Base-by-base conservation (phyloP, 768 basidiomycete genomes). In the Butyriboletus loyo region DNA sequence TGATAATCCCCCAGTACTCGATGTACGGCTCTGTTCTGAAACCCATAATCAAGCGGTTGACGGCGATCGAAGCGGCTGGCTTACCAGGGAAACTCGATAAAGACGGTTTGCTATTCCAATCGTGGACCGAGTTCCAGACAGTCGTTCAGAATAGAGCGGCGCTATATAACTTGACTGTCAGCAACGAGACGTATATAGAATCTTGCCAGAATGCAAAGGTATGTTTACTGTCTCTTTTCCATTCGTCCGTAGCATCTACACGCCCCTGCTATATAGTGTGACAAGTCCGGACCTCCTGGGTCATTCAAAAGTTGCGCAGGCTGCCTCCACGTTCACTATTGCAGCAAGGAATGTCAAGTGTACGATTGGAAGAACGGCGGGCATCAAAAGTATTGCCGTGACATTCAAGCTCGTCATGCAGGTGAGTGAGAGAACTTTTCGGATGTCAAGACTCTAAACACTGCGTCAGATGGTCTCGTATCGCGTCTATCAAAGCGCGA, bases 271-370 rank as follows among this genome's bases (percentile, higher is more conserved):
- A 0, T 53, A 27, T 31, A 70, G 68, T 67, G 66, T 15, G 50
- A 51, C 41, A 70, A 54, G 36, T 59, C 61, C 0, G 64, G 61
- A 17, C 64, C 66, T 21, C 49, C 56, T 8, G 64, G 59, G 22
- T 64, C 61, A 25, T 59, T 68, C 39, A 69, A 64, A 38, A 58
- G 53, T 4, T 67, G 68, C 19, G 57, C 57, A 7, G 64, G 66
- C 9, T 67, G 66, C 46, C 63, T 63, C 39, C 61, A 66, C 36
- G 66, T 68, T 22, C 51, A 66, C 42, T 70, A 67, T 36, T 67
- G 66, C 48, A 58, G 64, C 52, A 67, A 53, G 42, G 66, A 68
- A 49, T 70, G 68, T 46, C 68, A 67, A 41, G 62, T 51, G 0
- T 58, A 66, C 44, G 66, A 67, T 34, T 67, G 66, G 66, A 67